phyloP scores from a whole-genome alignment of 108 stramenopile species.

The Skeletonema grethae region DNA sequence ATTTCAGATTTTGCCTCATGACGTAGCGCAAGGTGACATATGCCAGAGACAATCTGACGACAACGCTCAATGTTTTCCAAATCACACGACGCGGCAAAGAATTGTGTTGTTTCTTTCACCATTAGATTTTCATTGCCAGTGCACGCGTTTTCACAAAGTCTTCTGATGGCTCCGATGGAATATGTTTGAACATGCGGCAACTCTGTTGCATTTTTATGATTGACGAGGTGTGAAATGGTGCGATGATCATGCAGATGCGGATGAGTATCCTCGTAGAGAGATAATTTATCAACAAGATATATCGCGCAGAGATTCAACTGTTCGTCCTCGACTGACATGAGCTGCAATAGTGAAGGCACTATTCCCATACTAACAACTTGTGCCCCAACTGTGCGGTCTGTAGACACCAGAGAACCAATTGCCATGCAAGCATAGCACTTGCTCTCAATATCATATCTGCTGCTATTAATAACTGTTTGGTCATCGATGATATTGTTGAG shows the following conservation, averaged over 20 bases:
- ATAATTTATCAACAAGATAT: slow-evolving; percentile 75
- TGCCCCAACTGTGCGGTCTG: slow-evolving; percentile 35
- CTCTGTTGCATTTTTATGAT: slow-evolving; percentile 23
- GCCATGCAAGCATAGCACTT: slow-evolving; percentile 78
- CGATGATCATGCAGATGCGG: slow-evolving; percentile 7
- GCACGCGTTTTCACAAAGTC: slow-evolving; percentile 35
- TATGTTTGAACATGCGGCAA: slow-evolving; percentile 48
- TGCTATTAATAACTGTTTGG: background rate
- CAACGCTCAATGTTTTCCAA: slow-evolving; percentile 54
- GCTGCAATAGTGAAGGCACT: slow-evolving; percentile 31
- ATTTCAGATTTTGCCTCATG: slow-evolving; percentile 53
- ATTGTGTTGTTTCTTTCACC: slow-evolving; percentile 21
- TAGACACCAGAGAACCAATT: slow-evolving; percentile 59
- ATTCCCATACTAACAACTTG: slow-evolving; percentile 34
- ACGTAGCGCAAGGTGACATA: slow-evolving; percentile 62
- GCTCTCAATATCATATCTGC: slow-evolving; percentile 25
- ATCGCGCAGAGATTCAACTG: slow-evolving; percentile 75
- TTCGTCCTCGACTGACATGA: slow-evolving; percentile 35
- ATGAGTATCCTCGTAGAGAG: slow-evolving; percentile 29
- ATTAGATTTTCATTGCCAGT: slow-evolving; percentile 15
- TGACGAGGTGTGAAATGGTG: slow-evolving; percentile 43
- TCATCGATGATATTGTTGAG: slow-evolving; percentile 8
- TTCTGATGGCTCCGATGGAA: slow-evolving; percentile 63
- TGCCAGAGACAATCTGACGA: slow-evolving; percentile 69
- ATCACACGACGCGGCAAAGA: slow-evolving; percentile 28